phyloP scores from a whole-genome alignment of 306 rosid genomes.

The Vicia faba region DNA sequence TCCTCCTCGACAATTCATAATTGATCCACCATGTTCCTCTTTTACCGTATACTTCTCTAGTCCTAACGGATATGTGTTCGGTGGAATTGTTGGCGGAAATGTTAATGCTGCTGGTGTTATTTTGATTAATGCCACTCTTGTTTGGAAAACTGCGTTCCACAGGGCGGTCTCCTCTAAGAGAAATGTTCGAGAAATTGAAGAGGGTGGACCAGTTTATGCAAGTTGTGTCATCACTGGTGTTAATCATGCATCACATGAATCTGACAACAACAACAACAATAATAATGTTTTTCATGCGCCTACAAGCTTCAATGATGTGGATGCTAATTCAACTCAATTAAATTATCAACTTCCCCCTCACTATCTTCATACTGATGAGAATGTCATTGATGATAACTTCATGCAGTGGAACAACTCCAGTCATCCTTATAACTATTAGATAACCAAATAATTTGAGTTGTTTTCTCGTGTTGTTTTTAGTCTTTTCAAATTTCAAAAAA shows the following conservation, averaged over 20 bases:
- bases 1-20: background rate
- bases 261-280: background rate
- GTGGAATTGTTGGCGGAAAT: slow-evolving; percentile 61
- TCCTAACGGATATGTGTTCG: slow-evolving; percentile 48
- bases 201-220: background rate
- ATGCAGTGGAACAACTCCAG: slow-evolving; percentile 50
- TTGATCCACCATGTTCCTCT: background rate
- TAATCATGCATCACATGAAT: background rate
- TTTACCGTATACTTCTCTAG: slow-evolving; percentile 51
- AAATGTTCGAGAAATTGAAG: background rate
- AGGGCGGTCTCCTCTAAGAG: slow-evolving; percentile 14
- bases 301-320: background rate
- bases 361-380: slow-evolving; percentile 2
- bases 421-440: slow-evolving; percentile 32
- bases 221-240: background rate
- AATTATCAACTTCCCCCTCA: background rate
- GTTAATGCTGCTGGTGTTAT: slow-evolving; percentile 49
- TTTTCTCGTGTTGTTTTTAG: background rate
- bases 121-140: slow-evolving; percentile 39
- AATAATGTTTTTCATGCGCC: background rate
- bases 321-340: slow-evolving; percentile 6
- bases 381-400: slow-evolving; percentile 24
- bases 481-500: background rate
- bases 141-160: slow-evolving; percentile 36
- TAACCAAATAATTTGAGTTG: background rate